Evolutionary conservation across 345 rosid genomes (phyloP), one percentile per base, ranked within the genome.

Genomic region (Linum tenue): DNA sequence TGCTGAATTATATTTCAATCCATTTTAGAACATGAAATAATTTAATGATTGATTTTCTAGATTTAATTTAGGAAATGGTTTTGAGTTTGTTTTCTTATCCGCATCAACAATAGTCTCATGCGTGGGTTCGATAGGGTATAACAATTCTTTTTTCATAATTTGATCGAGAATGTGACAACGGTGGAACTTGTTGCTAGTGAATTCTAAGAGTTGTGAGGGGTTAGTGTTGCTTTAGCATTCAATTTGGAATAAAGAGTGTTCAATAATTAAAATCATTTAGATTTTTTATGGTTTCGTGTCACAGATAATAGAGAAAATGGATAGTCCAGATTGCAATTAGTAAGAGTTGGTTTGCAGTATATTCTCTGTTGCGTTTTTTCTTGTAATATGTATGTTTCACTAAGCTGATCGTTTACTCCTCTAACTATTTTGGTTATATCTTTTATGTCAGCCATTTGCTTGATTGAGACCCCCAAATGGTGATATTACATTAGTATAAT

Each of bases 401-500:
- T 5, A 43, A 17, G 56, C 36, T 61, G 57, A 60, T 15, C 69
- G 31, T 22, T 0, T 22, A 22, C 31, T 22, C 42, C 55, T 63
- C 64, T 67, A 68, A 4, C 59, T 39, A 14, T 40, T 39, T 66
- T 55, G 77, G 78, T 38, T 42, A 22, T 22, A 22, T n/a, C 16
- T 62, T 59, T 59, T 50, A 48, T 35, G 69, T 70, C 69, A 42
- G 62, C 64, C 72, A 50, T 65, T 70, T 58, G 64, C 39, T 59
- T 68, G 57, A 39, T 56, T 64, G 16, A 10, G 57, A 69, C 51
- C 1, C 53, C 42, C 66, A 63, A 59, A 56, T 60, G 14, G 59
- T 62, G 73, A 65, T 64, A 55, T 61, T 40, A 43, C 63, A 65
- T 35, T 65, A 70, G 35, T 76, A 68, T 73, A 69, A 65, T 50